phyloP scores from a whole-genome alignment of 1,284 basidiomycete genomes.

The Chalciporus sp. region DNA sequence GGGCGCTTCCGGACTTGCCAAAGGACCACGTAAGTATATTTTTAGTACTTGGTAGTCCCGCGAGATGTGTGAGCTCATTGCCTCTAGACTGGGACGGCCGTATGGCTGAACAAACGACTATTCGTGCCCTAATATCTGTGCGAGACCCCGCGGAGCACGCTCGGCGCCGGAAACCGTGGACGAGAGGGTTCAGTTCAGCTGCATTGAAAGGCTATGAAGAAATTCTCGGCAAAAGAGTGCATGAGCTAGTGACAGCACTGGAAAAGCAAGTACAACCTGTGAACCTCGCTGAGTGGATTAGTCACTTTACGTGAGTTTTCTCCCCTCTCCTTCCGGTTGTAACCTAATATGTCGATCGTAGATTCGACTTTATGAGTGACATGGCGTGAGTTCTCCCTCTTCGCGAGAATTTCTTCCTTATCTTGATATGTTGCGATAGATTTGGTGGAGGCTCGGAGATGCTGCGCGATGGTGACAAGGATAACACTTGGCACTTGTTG shows the following conservation, averaged over 20 bases:
- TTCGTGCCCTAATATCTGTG: slow-evolving; percentile 35
- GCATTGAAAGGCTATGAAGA: slow-evolving; percentile 56
- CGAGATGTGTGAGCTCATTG: slow-evolving; percentile 9
- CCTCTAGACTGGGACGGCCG: slow-evolving; percentile 37
- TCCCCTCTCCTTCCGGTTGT: slow-evolving; percentile 12
- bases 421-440: slow-evolving; percentile 29
- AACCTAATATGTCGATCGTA: slow-evolving; percentile 26
- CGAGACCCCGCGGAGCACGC: slow-evolving; percentile 44
- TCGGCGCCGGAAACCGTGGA: slow-evolving; percentile 54
- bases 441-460: slow-evolving; percentile 52
- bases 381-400: slow-evolving; percentile 48
- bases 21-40: slow-evolving; percentile 50
- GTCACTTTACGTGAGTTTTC: slow-evolving; percentile 52
- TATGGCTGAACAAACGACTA: slow-evolving; percentile 29
- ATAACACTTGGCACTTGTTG: slow-evolving; percentile 39
- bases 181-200: slow-evolving; percentile 48
- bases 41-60: neutral
- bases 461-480: slow-evolving; percentile 43
- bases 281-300: slow-evolving; percentile 49
- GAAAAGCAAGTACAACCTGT: slow-evolving; percentile 35
- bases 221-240: slow-evolving; percentile 41
- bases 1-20: slow-evolving; percentile 49
- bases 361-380: slow-evolving; percentile 66
- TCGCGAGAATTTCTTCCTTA: neutral
- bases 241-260: slow-evolving; percentile 43